A percentile compares a stretch with the other conserved stretches of the same genome.
phyloP scores from a whole-genome alignment of 1,284 basidiomycete genomes.

The Porogramme epimiltina region DNA sequence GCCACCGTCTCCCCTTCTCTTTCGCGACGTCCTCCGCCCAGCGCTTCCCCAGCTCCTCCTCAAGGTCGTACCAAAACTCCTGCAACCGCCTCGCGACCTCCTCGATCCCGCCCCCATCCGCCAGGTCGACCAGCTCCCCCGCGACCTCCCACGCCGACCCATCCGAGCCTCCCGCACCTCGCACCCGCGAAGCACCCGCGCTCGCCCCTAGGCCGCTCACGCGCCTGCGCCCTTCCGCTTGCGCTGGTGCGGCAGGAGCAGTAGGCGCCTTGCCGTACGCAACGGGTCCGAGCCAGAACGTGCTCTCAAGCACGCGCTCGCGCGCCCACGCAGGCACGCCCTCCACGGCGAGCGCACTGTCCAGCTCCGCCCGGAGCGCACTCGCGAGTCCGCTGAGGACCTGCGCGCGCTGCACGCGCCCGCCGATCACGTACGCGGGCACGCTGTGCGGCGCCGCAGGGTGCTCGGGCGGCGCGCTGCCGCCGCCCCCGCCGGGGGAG shows the following conservation, averaged over 20 bases:
- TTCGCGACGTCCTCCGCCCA: conserved; percentile 22
- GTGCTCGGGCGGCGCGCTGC: conserved; percentile 3
- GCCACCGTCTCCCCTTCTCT: conserved; percentile 25
- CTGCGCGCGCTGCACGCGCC: conserved; percentile 54
- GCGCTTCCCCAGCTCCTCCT: conserved; percentile 48
- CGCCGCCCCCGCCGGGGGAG: background rate
- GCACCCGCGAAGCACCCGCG: conserved; percentile 28
- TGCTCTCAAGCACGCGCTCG: conserved; percentile 63
- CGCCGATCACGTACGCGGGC: conserved; percentile 57
- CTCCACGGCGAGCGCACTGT: conserved; percentile 41
- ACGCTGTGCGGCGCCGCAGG: conserved; percentile 44
- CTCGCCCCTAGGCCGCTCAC: conserved; percentile 48
- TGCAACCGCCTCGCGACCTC: conserved; percentile 66
- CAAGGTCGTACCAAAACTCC: conserved; percentile 68
- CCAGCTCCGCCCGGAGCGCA: conserved; percentile 60
- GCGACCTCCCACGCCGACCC: conserved; percentile 40
- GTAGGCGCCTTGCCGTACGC: conserved; percentile 4
- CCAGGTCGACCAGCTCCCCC: conserved; percentile 10
- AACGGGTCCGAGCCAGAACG: conserved; percentile 32
- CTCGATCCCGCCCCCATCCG: conserved; percentile 34
- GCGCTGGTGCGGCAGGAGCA: background rate
- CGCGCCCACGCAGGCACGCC: conserved; percentile 61
- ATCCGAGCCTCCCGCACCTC: conserved; percentile 11
- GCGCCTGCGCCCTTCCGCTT: conserved; percentile 5
- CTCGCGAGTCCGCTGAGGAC: conserved; percentile 62